Percentiles rank a stretch among this genome's conserved stretches.
These are phyloP conservation scores for Neonectria hederae DNA, from an alignment of 2,329 filamentous ascomycete genomes.

Conservation along the genomic window DNA sequence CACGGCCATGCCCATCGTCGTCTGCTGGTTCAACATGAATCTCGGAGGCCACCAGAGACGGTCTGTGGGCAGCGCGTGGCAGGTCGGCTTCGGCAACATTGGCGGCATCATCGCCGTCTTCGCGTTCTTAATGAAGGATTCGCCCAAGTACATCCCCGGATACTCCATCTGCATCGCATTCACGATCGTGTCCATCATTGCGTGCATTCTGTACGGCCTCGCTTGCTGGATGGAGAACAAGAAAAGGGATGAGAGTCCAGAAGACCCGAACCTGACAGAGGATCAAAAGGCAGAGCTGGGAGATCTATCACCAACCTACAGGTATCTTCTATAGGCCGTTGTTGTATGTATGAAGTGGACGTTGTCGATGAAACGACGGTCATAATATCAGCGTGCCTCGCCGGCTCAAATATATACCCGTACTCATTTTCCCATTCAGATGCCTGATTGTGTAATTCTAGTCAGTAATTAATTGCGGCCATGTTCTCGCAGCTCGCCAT, in stretches of 20 bases:
- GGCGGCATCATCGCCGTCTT: slow-evolving; percentile 83
- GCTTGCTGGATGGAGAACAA: slow-evolving; percentile 70
- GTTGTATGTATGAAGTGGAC: background rate
- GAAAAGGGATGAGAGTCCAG: slow-evolving; percentile 61
- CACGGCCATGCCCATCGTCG: slow-evolving; percentile 87
- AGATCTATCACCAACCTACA: slow-evolving; percentile 67
- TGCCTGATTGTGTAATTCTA: too few species aligned
- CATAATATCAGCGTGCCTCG: background rate
- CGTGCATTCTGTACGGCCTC: slow-evolving; percentile 68
- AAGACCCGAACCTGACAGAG: slow-evolving; percentile 59
- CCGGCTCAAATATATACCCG: background rate
- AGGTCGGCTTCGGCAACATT: slow-evolving; percentile 81
- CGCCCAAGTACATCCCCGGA: slow-evolving; percentile 74
- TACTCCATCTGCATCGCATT: slow-evolving; percentile 84
- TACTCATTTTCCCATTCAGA: too few species aligned
- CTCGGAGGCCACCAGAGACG: slow-evolving; percentile 76
- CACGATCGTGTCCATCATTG: slow-evolving; percentile 70
- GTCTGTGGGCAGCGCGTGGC: slow-evolving; percentile 77
- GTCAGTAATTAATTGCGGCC: background rate
- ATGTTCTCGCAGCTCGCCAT: too few species aligned
- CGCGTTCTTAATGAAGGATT: slow-evolving; percentile 72
- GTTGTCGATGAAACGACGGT: background rate
- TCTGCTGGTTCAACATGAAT: slow-evolving; percentile 88
- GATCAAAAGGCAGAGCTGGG: slow-evolving; percentile 70
- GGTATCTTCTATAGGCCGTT: slow-evolving; percentile 61